Conservation (phyloP, 140 eudicot species). For the Bidens hawaiensis region DNA sequence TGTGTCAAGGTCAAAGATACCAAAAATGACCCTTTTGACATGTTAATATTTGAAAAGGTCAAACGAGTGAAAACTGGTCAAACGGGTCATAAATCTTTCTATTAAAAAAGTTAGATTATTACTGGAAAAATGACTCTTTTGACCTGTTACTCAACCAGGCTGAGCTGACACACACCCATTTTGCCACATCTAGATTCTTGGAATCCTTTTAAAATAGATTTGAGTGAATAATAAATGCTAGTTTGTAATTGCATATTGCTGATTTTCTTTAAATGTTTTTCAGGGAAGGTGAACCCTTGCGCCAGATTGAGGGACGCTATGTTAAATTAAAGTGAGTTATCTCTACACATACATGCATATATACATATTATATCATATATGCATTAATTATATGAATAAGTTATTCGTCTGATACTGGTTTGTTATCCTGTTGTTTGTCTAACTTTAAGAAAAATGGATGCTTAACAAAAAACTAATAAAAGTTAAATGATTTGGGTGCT, state of each 20-base stretch:
- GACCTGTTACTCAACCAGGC: not conserved
- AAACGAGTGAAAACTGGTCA: no score
- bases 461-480: not conserved
- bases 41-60: no score
- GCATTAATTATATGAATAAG: not conserved
- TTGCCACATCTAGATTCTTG: constrained; percentile 13
- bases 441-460: not conserved
- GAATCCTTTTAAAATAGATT: constrained; percentile 2
- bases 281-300: constrained; percentile 81
- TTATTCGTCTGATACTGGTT: not conserved
- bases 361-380: not conserved
- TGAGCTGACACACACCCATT: not conserved
- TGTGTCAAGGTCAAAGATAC: not conserved
- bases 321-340: constrained; percentile 76
- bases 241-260: constrained; percentile 9
- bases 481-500: not conserved
- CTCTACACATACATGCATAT: not conserved
- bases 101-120: no score
- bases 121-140: no score
- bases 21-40: not conserved
- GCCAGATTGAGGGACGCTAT: constrained; percentile 75
- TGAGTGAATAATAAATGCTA: not conserved
- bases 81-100: no score
- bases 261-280: constrained; percentile 9
- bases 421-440: not conserved